Base-by-base conservation (phyloP, 768 basidiomycete genomes). In the Thelephora ganbajun region DNA sequence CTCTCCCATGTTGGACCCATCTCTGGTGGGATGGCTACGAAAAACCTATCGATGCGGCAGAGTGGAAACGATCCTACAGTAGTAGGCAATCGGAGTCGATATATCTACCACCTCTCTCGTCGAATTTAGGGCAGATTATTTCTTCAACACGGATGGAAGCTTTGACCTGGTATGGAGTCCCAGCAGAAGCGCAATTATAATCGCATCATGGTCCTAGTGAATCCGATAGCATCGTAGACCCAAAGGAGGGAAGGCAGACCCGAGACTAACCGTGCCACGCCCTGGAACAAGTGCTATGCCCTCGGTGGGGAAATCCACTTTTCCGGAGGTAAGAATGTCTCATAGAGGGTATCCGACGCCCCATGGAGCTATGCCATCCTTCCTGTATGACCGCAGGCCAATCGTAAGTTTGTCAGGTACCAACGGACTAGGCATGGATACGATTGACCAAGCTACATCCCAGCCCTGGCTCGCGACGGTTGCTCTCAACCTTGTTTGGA, bases 11-110 rank as follows among this genome's bases (percentile, higher is more conserved):
- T 69, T 2, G 52, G 39, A 11, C 83, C 70, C 34, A 59, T 64
- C 2, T 61, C 49, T 0, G 79, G 82, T 0, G 74, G 76, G 18
- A 87, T 75, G 1, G 84, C 83, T 37, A 79, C 79, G 59, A 87
- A 85, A 64, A 85, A 83, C 1, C 79, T 81, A 50, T 13, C 14
- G 11, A 19, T 11, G 16, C 11, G 34, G 12, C 7, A 5, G 34
- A n/a, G 42, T 2, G 37, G 30, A 13, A 34, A 47, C n/a, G n/a
- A n/a, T n/a, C n/a, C n/a, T n/a, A n/a, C n/a, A n/a, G n/a, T n/a
- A n/a, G n/a, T n/a, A n/a, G n/a, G n/a, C n/a, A n/a, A n/a, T n/a
- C n/a, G n/a, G n/a, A n/a, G n/a, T n/a, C n/a, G n/a, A n/a, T n/a
- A n/a, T n/a, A n/a, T n/a, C n/a, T n/a, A n/a, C n/a, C n/a, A n/a